Base-by-base conservation (phyloP, 1,139 yeast species). In the Diutina rugosa region DNA sequence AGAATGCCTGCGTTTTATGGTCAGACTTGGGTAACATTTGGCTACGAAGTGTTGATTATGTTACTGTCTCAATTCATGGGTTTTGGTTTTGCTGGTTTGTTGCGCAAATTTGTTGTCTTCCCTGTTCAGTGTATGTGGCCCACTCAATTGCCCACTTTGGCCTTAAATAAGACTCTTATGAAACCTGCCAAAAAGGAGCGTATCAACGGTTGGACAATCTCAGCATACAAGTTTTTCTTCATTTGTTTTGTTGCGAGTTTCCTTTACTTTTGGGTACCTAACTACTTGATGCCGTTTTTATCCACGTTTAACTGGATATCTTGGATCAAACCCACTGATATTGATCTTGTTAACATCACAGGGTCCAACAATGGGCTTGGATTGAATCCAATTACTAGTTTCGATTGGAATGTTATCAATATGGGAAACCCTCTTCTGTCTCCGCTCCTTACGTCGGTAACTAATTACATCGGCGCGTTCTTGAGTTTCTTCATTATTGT, bases 91-190 rank as follows among this genome's bases (percentile, higher is more conserved):
- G 54, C 54, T 10, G 54, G 54, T 26, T 18, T 51, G 16, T 21
- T 81, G 67, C 74, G 87, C 62, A 75, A 74, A 57, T 74, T 83
- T 60, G 76, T 60, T 10, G 75, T 84, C 26, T 82, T 83, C 63
- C 87, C 88, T 28, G 69, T 73, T 21, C 72, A 74, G 57, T 73
- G 82, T 52, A 65, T 82, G 57, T 83, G 87, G 85, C 87, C 87
- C 56, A 72, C 79, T 9, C 64, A 74, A 51, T 65, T 82, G 61
- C 84, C 85, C 28, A 73, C 80, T 4, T 65, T 83, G 30, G 84
- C 87, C n/a, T 68, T 82, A 60, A 80, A 80, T 65, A 70, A 78
- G 60, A 81, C 86, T 3, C 70, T 83, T 56, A 65, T 78, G 60
- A 67, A 67, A 56, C 67, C 70, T n/a, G 79, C 77, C 60, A 67